phyloP scores from a whole-genome alignment of 140 eudicot genomes.

The Senecio squalidus region DNA sequence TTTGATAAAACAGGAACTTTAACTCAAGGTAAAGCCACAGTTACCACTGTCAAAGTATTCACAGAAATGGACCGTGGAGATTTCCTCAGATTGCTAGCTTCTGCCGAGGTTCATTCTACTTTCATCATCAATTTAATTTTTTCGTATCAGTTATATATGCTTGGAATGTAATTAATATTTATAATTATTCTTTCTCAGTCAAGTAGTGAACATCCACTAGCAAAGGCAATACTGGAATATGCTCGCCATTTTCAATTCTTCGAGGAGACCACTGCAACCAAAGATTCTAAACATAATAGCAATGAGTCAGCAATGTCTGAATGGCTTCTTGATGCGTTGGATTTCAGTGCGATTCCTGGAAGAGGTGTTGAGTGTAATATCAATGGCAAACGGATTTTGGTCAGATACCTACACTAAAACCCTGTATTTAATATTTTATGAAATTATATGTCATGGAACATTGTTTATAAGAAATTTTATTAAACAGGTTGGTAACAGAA shows the following conservation, averaged over 20 bases:
- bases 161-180: not conserved
- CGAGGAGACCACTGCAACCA: constrained; percentile 56
- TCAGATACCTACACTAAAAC: constrained; percentile 27
- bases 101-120: constrained; percentile 74
- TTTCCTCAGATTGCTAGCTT: constrained; percentile 86
- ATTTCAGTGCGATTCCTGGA: constrained; percentile 83
- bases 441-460: not conserved
- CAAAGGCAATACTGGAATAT: constrained; percentile 79
- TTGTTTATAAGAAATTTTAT: constrained; percentile 18
- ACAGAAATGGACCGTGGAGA: constrained; percentile 83
- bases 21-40: constrained; percentile 95
- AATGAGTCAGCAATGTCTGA: constrained; percentile 42
- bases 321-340: constrained; percentile 85
- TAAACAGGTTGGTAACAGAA: constrained; percentile 90
- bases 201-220: constrained; percentile 96
- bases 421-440: not conserved
- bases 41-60: constrained; percentile 72
- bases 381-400: constrained; percentile 68
- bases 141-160: not conserved
- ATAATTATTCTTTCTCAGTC: constrained; percentile 43
- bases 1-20: constrained; percentile 98
- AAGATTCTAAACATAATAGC: constrained; percentile 31
- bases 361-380: constrained; percentile 79
- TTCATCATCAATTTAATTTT: not conserved
- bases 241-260: constrained; percentile 95